Base-by-base conservation (phyloP, 371 early-diverging fungal genomes). In the Mortierella sp. region DNA sequence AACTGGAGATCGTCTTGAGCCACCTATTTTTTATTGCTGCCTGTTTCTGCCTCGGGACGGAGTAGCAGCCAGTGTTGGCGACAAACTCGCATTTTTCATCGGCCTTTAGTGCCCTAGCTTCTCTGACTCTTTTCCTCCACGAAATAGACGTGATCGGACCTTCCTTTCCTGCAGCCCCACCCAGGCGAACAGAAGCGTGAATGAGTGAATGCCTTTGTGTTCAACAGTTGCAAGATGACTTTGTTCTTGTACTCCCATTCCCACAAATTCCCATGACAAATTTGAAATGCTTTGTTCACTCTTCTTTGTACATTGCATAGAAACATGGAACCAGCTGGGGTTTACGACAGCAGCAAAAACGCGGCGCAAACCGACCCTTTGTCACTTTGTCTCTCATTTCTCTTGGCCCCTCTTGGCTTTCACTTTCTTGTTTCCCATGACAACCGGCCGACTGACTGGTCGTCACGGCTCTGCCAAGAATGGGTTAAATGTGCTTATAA, bases 21-120 rank as follows among this genome's bases (percentile, higher is more conserved):
- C 51, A 51, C 1, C 21, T 51, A 51, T 3, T 38, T 21, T 16
- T 8, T 38, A 18, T 21, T 32, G 3, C 0, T 14, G 51, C 11
- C n/a, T 38, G 65, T 65, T 65, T 65, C 65, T 65, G 65, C 38
- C 65, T 65, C 38, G 65, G 65, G 38, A 65, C 65, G 65, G 65
- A 65, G 65, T 65, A 65, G 14, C 21, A 32, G 21, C 41, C 4
- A 7, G 41, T 41, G 41, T 41, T 6, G 41, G 41, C 16, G 21
- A 10, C 18, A 14, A 16, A 60, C 14, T 7, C 21, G 16, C 38
- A 16, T 65, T 38, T 65, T 14, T 32, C 32, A 11, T 56, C 27
- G 56, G 56, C 56, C 27, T 56, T 56, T n/a, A 27, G 10, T n/a
- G n/a, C 1, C 24, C 24, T n/a, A 16, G 32, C 16, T 60, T 60